Percentiles rank a stretch among this genome's conserved stretches.
Conservation (phyloP, 148 eudicot genomes). For the Salicornia ramosissima region DNA sequence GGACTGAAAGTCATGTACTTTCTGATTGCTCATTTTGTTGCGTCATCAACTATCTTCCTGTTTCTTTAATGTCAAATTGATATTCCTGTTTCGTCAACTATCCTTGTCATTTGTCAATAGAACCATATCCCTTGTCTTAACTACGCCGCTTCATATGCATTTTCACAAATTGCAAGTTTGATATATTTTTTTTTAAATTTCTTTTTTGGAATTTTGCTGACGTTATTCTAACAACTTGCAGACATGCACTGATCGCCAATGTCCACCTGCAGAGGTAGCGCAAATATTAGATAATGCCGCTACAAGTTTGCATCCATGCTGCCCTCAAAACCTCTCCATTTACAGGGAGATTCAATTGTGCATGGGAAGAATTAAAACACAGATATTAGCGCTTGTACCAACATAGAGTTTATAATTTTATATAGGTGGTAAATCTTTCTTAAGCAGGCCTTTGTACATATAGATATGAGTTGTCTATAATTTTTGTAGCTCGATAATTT, state of each 20-base stretch:
- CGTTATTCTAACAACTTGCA: slow-evolving; percentile 34
- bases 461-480: slow-evolving; percentile 4
- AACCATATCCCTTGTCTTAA: neutral
- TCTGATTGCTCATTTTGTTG: neutral
- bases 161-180: neutral
- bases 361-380: slow-evolving; percentile 79
- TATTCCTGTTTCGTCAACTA: neutral
- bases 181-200: neutral
- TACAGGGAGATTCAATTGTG: slow-evolving; percentile 78
- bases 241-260: slow-evolving; percentile 80
- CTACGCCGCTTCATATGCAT: neutral
- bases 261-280: slow-evolving; percentile 82
- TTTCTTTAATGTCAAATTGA: too few species aligned
- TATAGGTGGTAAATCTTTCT: neutral
- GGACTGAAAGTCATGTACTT: neutral
- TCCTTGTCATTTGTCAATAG: too few species aligned
- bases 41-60: neutral
- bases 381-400: slow-evolving; percentile 76
- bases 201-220: neutral
- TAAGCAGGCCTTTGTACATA: slow-evolving; percentile 23
- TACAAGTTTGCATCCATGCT: slow-evolving; percentile 64
- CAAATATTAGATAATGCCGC: slow-evolving; percentile 70
- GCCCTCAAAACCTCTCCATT: slow-evolving; percentile 62
- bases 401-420: slow-evolving; percentile 10
- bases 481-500: slow-evolving; percentile 13